A percentile compares a stretch with the other conserved stretches of the same genome.
Evolutionary conservation across 2,329 filamentous ascomycete species (phyloP).

Genomic region (Paracorniculantispora psalliotae): DNA sequence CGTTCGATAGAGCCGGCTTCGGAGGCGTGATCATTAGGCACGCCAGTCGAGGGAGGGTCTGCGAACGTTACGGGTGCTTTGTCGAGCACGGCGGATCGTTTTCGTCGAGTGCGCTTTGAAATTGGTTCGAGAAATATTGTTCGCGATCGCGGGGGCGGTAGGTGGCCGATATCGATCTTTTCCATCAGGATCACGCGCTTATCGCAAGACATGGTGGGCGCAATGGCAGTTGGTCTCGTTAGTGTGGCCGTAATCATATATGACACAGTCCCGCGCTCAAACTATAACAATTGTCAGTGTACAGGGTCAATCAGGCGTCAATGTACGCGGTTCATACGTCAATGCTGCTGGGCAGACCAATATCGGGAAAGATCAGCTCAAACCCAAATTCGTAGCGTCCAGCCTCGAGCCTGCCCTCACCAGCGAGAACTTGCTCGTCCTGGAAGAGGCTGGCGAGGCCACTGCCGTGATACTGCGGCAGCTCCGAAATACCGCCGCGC

Average conservation of each 20-base stretch:
- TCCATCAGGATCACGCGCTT: constrained; percentile 75
- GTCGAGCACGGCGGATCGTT: constrained; percentile 46
- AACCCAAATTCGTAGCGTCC: constrained; percentile 78
- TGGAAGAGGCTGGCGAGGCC: constrained; percentile 77
- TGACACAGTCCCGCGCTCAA: constrained; percentile 87
- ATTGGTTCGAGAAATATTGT: constrained; percentile 86
- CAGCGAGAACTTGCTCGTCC: constrained; percentile 75
- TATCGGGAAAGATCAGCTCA: constrained; percentile 63
- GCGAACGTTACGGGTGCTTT: constrained; percentile 34
- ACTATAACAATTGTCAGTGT: constrained; percentile 47
- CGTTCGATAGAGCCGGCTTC: constrained; percentile 37
- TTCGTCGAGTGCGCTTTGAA: constrained; percentile 62
- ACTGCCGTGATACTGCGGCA: constrained; percentile 63
- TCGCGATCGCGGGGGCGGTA: constrained; percentile 69
- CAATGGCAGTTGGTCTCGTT: constrained; percentile 82
- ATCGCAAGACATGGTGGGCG: constrained; percentile 74
- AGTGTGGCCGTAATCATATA: constrained; percentile 89
- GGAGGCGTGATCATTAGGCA: constrained; percentile 27
- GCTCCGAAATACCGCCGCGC: constrained; percentile 32
- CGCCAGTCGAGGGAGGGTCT: constrained; percentile 25
- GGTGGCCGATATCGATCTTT: constrained; percentile 74
- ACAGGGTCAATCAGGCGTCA: neutral
- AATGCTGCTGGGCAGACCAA: constrained; percentile 81
- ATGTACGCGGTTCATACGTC: constrained; percentile 60
- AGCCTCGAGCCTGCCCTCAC: constrained; percentile 68